Percentiles rank a stretch among this genome's conserved stretches.
phyloP scores from a whole-genome alignment of 2,329 filamentous ascomycete species.

The Fusarium metavorans region DNA sequence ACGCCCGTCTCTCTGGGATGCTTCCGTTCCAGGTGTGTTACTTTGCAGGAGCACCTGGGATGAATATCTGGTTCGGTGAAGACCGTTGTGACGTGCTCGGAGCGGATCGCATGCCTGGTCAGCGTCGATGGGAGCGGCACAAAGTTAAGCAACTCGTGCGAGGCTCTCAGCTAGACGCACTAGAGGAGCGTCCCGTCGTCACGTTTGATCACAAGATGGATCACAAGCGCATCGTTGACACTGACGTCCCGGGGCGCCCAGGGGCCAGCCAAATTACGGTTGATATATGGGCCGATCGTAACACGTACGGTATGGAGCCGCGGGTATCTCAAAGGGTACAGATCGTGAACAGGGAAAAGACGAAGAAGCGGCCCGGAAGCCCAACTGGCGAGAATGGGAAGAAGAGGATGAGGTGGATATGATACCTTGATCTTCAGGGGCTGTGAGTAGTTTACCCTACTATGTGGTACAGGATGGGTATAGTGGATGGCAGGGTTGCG shows the following conservation, averaged over 20 bases:
- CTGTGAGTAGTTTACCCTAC: background rate
- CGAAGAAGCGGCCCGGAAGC: background rate
- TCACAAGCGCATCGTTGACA: constrained; percentile 24
- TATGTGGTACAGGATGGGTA: background rate
- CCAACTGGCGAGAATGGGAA: background rate
- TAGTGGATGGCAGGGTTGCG: background rate
- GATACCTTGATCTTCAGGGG: background rate
- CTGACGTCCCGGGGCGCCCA: constrained; percentile 22
- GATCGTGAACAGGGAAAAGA: background rate
- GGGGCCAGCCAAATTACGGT: constrained; percentile 32
- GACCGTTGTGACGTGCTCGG: constrained; percentile 43
- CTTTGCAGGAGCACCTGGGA: constrained; percentile 31
- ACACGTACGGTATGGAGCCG: constrained; percentile 22
- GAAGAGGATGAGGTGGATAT: background rate
- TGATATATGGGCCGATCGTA: constrained; percentile 5
- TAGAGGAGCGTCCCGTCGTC: constrained; percentile 25
- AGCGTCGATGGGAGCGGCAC: constrained; percentile 40
- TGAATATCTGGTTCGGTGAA: constrained; percentile 42
- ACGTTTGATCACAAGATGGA: constrained; percentile 33
- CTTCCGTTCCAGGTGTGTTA: constrained; percentile 45
- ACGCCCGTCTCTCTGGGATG: constrained; percentile 40
- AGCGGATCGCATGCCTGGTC: constrained; percentile 45
- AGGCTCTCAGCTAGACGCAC: constrained; percentile 5
- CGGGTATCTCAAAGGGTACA: background rate
- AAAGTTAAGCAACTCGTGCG: constrained; percentile 3